Conservation (phyloP, 495 filamentous ascomycete species). For the Aspergillus egyptiacus region DNA sequence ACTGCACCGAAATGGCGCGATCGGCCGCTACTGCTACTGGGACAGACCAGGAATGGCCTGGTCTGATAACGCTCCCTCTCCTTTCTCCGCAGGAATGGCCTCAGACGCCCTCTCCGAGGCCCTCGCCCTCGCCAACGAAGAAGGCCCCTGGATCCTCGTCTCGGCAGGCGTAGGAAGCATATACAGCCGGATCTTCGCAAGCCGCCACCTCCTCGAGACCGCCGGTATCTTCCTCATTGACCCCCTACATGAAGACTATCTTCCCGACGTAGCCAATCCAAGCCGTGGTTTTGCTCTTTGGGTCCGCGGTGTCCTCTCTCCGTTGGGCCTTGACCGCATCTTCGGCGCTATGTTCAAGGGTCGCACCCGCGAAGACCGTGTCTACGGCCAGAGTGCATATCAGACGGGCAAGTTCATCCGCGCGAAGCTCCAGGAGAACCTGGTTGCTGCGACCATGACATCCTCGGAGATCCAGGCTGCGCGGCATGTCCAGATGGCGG, state of each 20-base stretch:
- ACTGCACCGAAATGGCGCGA: constrained; percentile 64
- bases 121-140: constrained; percentile 70
- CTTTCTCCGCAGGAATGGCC: constrained; percentile 84
- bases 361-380: constrained; percentile 73
- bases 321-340: constrained; percentile 75
- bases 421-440: constrained; percentile 84
- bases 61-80: constrained; percentile 91
- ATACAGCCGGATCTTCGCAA: constrained; percentile 83
- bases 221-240: constrained; percentile 81
- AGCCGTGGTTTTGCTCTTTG: constrained; percentile 76
- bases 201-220: constrained; percentile 65
- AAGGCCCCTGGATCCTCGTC: constrained; percentile 73
- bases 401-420: constrained; percentile 78
- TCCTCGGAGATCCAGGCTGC: constrained; percentile 73
- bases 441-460: constrained; percentile 77
- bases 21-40: constrained; percentile 88
- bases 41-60: constrained; percentile 86
- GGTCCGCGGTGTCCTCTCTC: constrained; percentile 76
- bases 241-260: constrained; percentile 76
- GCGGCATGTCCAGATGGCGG: constrained; percentile 64
- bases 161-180: constrained; percentile 75
- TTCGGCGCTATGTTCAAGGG: constrained; percentile 72
- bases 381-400: constrained; percentile 70
- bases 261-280: constrained; percentile 58
- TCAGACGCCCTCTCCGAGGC: constrained; percentile 81